Evolutionary conservation across 306 rosid species (phyloP), one percentile per base, ranked within the genome.

Genomic region (Vicia villosa): DNA sequence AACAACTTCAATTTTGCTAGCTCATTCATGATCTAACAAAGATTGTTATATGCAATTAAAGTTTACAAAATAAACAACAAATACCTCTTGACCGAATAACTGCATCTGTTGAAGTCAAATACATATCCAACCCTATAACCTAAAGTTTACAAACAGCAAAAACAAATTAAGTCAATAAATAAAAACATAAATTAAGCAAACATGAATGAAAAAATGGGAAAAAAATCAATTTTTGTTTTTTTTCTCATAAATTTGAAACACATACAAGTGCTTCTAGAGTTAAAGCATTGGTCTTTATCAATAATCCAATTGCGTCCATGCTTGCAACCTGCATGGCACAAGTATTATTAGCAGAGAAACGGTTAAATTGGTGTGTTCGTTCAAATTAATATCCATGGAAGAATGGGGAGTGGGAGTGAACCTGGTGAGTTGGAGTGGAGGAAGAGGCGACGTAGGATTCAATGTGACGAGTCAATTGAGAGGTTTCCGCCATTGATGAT

Each of bases 121-220:
- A 90, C 96, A 94, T 78, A 42, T 68, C 82, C 97, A 94, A 78
- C 80, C 91, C 95, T 66, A 74, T 75, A 56, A 94, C 89, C 99
- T 94, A 56, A 52, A 69, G 57, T 49, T 36, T 21, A 50, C 10
- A 40, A 69, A 64, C 61, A 66, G 55, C 8, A 52, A n/a, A 20
- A 73, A 41, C 41, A 55, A 69, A 45, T 28, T 40, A 49, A 34
- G 24, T 8, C 3, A 30, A 41, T 42, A 34, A 52, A 52, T 42
- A 11, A 52, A 32, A 69, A 17, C 45, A 65, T 46, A 58, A 49
- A 78, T 47, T 45, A 63, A 49, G 24, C 42, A 40, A 75, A 19
- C 58, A 67, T 24, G 19, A 21, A 56, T 34, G 15, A 21, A 60
- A 12, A 40, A 17, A 21, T 21, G 17, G 17, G 13, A 61, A 22